phyloP scores from a whole-genome alignment of 768 basidiomycete species.

The Paxillus involutus region DNA sequence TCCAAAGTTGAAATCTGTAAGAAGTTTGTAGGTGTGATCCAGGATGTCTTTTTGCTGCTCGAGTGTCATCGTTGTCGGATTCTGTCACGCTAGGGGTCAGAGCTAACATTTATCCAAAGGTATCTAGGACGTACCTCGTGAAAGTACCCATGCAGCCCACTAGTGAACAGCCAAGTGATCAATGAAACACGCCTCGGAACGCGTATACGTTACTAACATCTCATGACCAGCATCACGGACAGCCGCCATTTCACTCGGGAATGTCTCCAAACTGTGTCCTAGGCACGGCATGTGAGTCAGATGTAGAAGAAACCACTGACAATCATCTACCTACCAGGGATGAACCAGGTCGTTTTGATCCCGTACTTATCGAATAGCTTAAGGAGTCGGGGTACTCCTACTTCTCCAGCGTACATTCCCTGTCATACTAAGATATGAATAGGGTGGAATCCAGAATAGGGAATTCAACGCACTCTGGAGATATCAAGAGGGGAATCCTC shows the following conservation, averaged over 20 bases:
- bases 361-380: conserved; percentile 71
- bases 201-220: conserved; percentile 38
- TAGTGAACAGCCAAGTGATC: conserved; percentile 16
- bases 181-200: background rate
- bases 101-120: background rate
- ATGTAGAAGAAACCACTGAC: background rate
- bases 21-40: conserved; percentile 60
- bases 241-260: conserved; percentile 66
- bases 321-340: conserved; percentile 47
- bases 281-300: background rate
- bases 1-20: conserved; percentile 65
- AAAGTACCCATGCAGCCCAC: conserved; percentile 69
- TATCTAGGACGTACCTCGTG: conserved; percentile 48
- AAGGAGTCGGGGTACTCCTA: conserved; percentile 65
- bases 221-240: conserved; percentile 76
- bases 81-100: conserved; percentile 34
- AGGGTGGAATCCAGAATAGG: background rate
- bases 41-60: conserved; percentile 74
- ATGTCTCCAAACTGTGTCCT: conserved; percentile 76
- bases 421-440: conserved; percentile 5
- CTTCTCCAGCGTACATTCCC: conserved; percentile 78
- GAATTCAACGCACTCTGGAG: conserved; percentile 42
- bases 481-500: conserved; percentile 71
- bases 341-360: conserved; percentile 75
- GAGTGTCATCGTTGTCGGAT: conserved; percentile 56